Base-by-base conservation (phyloP, 345 rosid genomes). In the Bruguiera sexangula region DNA sequence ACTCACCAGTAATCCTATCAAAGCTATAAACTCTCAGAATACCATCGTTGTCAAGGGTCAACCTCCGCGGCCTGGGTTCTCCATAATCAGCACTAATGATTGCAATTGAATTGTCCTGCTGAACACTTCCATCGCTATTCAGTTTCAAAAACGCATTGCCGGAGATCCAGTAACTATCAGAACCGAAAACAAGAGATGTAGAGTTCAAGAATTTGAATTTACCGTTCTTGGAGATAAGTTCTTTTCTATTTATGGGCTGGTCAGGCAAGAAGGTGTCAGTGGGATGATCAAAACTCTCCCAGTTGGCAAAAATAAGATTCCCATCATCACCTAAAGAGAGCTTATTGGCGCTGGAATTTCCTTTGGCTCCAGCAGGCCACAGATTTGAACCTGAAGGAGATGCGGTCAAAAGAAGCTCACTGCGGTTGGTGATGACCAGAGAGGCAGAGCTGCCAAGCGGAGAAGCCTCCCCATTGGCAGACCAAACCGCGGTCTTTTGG, bases 1-100 rank as follows among this genome's bases (percentile, higher is more conserved):
- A 86, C 3, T 24, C 4, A 8, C 32, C 32, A 3, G 0, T 0
- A 6, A 18, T 48, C 11, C 39, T 11, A 68, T 78, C 78, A 27
- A 59, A 79, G 58, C 88, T 84, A 50, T 80, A 78, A 24, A 86
- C 53, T 39, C 74, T 80, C 9, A 88, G 71, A 77, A 83, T 82
- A 3, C 90, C 93, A 69, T 86, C 90, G 32, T 82, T 53, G 32
- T 64, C 89, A 36, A 88, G 81, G 1, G 39, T 77, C 79, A 88
- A 50, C 61, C 90, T 67, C 18, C 89, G 79, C 32, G 57, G 46
- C 43, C 46, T 46, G 57, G 18, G 0, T 8, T 63, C 71, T 5
- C 63, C 77, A 19, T 65, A 80, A 78, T 88, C 90, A 8, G 88
- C 76, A 22, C 85, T 48, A 20, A 75, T 39, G 11, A 82, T 16